Conservation (phyloP, 2,329 filamentous ascomycete species). For the Diaporthe longicolla region DNA sequence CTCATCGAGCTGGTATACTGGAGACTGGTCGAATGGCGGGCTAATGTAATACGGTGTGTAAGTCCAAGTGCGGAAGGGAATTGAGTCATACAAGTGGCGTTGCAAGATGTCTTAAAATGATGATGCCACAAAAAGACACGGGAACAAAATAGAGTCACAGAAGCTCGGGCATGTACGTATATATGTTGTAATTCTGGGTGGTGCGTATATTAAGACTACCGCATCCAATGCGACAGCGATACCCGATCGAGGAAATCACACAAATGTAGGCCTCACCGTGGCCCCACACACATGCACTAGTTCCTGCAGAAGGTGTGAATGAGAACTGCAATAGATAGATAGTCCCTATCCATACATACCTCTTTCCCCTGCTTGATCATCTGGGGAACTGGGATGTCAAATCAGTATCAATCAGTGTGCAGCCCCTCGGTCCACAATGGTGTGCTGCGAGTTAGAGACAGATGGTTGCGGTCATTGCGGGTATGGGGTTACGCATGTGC, state of each 20-base stretch:
- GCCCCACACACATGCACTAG: not conserved
- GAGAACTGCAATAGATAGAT: not conserved
- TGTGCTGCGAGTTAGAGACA: not conserved
- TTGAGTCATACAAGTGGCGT: no score
- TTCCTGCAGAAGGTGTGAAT: not conserved
- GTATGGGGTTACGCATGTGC: not conserved
- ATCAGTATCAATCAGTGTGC: not conserved
- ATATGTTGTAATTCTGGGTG: slow-evolving; percentile 13
- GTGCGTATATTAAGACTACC: slow-evolving; percentile 2
- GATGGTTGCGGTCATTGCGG: no score
- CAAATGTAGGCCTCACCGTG: slow-evolving; percentile 11
- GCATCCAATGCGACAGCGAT: not conserved
- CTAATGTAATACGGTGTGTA: slow-evolving; percentile 29
- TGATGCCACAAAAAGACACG: not conserved
- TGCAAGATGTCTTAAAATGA: not conserved
- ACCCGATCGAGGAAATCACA: slow-evolving; percentile 22
- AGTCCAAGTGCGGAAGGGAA: not conserved
- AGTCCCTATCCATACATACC: not conserved
- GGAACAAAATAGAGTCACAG: slow-evolving; percentile 6
- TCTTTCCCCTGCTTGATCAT: slow-evolving; percentile 1
- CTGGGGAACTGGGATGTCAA: no score
- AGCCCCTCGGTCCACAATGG: no score
- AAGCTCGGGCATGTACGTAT: slow-evolving; percentile 28
- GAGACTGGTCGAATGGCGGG: slow-evolving; percentile 41
- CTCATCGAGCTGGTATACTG: slow-evolving; percentile 42